A percentile compares a stretch with the other conserved stretches of the same genome.
Evolutionary conservation across 148 eudicot genomes (phyloP).

Genomic region (Diospyros lotus): DNA sequence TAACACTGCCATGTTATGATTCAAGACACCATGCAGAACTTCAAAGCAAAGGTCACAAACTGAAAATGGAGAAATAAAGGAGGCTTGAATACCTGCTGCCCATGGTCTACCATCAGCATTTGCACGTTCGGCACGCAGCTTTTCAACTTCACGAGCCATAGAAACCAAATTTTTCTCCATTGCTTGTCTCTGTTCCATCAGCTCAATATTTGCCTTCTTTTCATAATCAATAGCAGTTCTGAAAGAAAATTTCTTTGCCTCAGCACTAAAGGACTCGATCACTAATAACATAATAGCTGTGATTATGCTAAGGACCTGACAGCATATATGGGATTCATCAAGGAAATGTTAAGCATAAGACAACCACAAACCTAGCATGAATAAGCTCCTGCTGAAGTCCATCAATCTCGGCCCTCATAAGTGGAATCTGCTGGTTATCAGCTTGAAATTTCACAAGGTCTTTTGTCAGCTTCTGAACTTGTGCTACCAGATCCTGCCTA

Average conservation of each 20-base stretch:
- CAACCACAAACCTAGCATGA: constrained; percentile 72
- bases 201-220: constrained; percentile 80
- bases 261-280: neutral
- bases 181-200: constrained; percentile 78
- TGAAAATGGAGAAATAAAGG: neutral
- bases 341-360: neutral
- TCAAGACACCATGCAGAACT: neutral
- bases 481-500: constrained; percentile 59
- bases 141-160: constrained; percentile 96
- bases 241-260: constrained; percentile 7
- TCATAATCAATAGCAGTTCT: constrained; percentile 86
- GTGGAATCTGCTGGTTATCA: constrained; percentile 81
- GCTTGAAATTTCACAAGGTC: constrained; percentile 62
- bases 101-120: constrained; percentile 60
- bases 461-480: constrained; percentile 65
- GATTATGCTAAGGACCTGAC: neutral
- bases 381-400: constrained; percentile 76
- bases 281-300: neutral
- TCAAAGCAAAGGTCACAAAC: neutral
- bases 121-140: constrained; percentile 71
- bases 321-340: neutral
- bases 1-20: neutral
- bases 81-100: constrained; percentile 56
- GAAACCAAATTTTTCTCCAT: constrained; percentile 89
- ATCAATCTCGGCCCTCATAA: constrained; percentile 57